These are phyloP conservation scores for Ascochyta clinopodiicola DNA, from an alignment of 2,329 filamentous ascomycete genomes.

Conservation along the genomic window DNA sequence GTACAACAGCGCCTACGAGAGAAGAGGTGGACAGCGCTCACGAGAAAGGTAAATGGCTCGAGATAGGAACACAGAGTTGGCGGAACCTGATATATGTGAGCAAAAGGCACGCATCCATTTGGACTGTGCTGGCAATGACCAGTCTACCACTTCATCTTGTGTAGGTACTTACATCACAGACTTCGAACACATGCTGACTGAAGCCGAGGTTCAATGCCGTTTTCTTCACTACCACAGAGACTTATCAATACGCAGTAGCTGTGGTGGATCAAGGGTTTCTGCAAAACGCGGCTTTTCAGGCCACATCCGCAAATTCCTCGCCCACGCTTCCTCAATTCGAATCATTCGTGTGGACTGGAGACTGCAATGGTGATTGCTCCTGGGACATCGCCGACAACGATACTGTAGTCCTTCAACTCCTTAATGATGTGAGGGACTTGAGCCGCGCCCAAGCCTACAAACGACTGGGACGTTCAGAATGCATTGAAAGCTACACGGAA, in stretches of 20 bases:
- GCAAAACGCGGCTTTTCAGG: conserved; percentile 11
- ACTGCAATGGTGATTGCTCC: conserved; percentile 5
- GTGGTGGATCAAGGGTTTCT: conserved; percentile 16
- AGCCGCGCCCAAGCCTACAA: background rate
- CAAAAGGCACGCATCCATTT: conserved; percentile 17
- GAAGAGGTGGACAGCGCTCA: conserved; percentile 30
- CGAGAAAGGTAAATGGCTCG: conserved; percentile 32
- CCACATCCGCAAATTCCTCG: conserved; percentile 17
- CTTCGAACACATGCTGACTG: background rate
- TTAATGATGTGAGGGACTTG: conserved; percentile 14
- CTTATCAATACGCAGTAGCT: conserved; percentile 27
- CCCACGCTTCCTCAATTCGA: conserved; percentile 14
- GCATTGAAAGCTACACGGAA: conserved; percentile 16
- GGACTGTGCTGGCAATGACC: conserved; percentile 18
- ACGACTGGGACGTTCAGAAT: conserved; percentile 6
- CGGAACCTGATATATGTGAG: conserved; percentile 20
- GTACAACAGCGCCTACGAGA: conserved; percentile 28
- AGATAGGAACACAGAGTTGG: conserved; percentile 25
- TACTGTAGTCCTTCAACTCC: conserved; percentile 7
- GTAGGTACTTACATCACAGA: conserved; percentile 4
- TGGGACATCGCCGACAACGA: conserved; percentile 16
- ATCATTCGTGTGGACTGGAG: background rate
- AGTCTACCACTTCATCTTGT: conserved; percentile 27
- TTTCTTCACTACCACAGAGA: conserved; percentile 24
- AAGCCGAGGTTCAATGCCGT: conserved; percentile 22